phyloP scores from a whole-genome alignment of 106 monocot species.

The Acanthochlamys bracteata region DNA sequence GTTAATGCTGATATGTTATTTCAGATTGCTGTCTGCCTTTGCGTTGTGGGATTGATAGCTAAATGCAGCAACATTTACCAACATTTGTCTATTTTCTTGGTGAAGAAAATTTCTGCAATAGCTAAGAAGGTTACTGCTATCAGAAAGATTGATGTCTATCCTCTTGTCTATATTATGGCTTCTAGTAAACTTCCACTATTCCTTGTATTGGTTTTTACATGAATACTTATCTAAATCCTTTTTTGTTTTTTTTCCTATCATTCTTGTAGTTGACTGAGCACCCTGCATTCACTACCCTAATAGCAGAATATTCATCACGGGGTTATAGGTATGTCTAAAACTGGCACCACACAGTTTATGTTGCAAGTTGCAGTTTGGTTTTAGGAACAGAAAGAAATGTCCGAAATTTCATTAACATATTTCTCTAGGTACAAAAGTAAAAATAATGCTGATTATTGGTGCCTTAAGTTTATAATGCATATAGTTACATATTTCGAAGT shows the following conservation, averaged over 20 bases:
- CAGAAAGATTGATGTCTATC: background rate
- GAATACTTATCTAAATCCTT: constrained; percentile 2
- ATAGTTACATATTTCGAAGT: no score
- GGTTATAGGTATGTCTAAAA: constrained; percentile 53
- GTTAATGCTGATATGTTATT: constrained; percentile 1
- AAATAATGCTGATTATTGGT: no score
- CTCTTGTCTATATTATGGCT: no score
- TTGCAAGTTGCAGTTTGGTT: no score
- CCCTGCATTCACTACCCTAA: constrained; percentile 56
- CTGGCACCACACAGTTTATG: no score
- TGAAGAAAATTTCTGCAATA: constrained; percentile 42
- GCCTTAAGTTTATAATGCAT: no score
- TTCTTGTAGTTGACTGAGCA: constrained; percentile 52
- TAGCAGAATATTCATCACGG: constrained; percentile 40
- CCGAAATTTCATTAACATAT: no score
- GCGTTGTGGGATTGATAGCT: constrained; percentile 52
- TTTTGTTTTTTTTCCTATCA: background rate
- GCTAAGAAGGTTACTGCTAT: constrained; percentile 31
- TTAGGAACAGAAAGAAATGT: no score
- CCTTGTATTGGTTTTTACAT: background rate
- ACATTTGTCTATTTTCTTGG: constrained; percentile 59
- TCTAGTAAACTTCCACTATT: no score
- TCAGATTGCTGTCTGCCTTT: constrained; percentile 50
- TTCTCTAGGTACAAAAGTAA: no score
- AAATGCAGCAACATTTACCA: constrained; percentile 37